phyloP scores from a whole-genome alignment of 768 basidiomycete genomes.

The Scleroderma bovista region DNA sequence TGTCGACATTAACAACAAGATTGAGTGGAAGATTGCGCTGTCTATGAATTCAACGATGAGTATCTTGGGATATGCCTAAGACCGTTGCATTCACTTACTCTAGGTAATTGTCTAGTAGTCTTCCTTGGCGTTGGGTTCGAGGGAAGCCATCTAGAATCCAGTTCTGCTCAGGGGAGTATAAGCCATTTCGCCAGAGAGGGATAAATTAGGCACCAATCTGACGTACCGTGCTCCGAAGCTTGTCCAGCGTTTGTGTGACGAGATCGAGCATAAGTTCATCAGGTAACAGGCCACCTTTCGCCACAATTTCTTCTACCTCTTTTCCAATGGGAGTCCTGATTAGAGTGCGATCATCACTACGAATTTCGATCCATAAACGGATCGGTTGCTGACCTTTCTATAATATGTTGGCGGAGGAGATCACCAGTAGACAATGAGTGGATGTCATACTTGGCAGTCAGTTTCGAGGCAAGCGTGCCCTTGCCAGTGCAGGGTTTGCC shows the following conservation, averaged over 20 bases:
- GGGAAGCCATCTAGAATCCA: conserved; percentile 94
- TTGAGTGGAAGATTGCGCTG: conserved; percentile 60
- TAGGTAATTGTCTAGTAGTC: conserved; percentile 68
- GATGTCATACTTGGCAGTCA: conserved; percentile 73
- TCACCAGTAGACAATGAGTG: conserved; percentile 78
- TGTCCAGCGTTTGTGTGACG: conserved; percentile 63
- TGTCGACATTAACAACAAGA: conserved; percentile 76
- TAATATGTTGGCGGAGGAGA: conserved; percentile 76
- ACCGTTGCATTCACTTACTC: conserved; percentile 36
- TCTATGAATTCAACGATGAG: conserved; percentile 30
- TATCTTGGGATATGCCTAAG: not conserved
- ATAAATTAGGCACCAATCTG: conserved; percentile 2
- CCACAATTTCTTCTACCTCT: conserved; percentile 73
- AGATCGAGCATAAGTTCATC: conserved; percentile 77
- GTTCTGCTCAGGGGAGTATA: conserved; percentile 41
- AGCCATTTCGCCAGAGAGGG: conserved; percentile 2
- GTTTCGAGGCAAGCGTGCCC: conserved; percentile 70
- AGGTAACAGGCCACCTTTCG: conserved; percentile 66
- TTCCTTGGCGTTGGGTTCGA: conserved; percentile 75
- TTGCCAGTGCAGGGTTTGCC: conserved; percentile 70
- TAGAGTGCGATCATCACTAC: not conserved
- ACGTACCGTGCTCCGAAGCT: conserved; percentile 55
- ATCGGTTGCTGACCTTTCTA: conserved; percentile 40
- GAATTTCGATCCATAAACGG: not conserved
- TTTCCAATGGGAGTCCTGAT: conserved; percentile 62